Base-by-base conservation (phyloP, 306 rosid species). In the Albizia julibrissin region DNA sequence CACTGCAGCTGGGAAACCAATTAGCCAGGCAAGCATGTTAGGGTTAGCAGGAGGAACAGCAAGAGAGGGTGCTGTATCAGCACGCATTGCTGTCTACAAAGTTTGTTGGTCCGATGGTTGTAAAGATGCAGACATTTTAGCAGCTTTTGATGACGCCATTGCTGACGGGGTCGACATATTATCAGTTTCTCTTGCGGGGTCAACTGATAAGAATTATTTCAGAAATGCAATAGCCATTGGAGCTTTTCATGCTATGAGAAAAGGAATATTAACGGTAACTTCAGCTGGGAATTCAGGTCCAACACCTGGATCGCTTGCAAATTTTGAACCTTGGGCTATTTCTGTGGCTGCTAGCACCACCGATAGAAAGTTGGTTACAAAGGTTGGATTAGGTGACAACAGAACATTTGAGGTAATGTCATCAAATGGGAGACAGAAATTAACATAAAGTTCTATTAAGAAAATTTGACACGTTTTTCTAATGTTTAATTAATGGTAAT, bases 41-140 rank as follows among this genome's bases (percentile, higher is more conserved):
- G 92, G 92, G 10, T 64, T 85, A 18, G 86, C 72, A 21, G 5
- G 4, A 1, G 95, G 93, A 54, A 89, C 91, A 27, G 58, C 89
- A 8, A 78, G 93, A 44, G 96, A 92, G 3, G 92, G 91, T 0
- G 89, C 72, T 22, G 74, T 86, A 42, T 84, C 88, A 1, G 90
- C 93, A 4, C 91, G 88, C 5, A 50, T 91, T n/a, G 92, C 92
- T 6, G 80, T 84, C 31, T 91, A 89, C 64, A 91, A 91, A 87
- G 87, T 69, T 6, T 89, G 93, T 61, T 91, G 91, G 96, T 0
- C 0, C 4, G 22, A 6, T 43, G 88, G 85, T 0, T 88, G 93
- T 67, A 0, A 0, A 6, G 84, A 59, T 6, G 85, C 83, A 10
- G 86, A 85, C 58, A 79, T 86, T 22, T 88, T 91, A 10, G 86